A percentile compares a stretch with the other conserved stretches of the same genome.
These are phyloP conservation scores for Zizania palustris DNA, from an alignment of 202 grass and related monocot genomes.

Conservation along the genomic window DNA sequence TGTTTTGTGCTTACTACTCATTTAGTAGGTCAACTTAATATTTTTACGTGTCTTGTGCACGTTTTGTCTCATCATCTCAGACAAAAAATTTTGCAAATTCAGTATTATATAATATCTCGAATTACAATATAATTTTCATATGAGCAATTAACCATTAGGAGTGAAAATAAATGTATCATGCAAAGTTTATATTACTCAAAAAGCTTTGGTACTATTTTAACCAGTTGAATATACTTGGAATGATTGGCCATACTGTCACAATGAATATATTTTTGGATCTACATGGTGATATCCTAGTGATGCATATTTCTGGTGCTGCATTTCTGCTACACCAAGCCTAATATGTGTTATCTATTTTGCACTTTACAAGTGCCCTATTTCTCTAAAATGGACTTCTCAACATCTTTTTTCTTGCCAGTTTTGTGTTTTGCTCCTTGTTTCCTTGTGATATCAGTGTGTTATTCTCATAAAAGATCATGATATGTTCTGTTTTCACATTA, in stretches of 20 bases:
- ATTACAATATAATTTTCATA: not conserved
- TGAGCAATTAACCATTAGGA: slow-evolving; percentile 9
- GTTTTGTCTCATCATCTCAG: not conserved
- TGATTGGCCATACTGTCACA: not conserved
- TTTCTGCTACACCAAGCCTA: slow-evolving; percentile 14
- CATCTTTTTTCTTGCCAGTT: not conserved
- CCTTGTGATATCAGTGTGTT: not conserved
- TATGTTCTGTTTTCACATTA: not conserved
- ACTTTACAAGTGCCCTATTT: not conserved
- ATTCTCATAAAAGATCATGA: slow-evolving; percentile 8
- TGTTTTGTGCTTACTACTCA: slow-evolving; percentile 19
- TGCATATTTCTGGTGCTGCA: slow-evolving; percentile 19
- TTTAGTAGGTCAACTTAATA: slow-evolving; percentile 8
- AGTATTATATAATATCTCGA: not conserved
- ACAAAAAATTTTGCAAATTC: not conserved
- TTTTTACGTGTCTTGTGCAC: slow-evolving; percentile 26
- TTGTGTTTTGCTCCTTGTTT: slow-evolving; percentile 27
- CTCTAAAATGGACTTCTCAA: not conserved
- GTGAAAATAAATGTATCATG: not conserved
- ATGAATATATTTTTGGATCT: slow-evolving; percentile 11
- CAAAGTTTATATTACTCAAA: not conserved
- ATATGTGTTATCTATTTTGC: not conserved
- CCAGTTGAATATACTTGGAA: slow-evolving; percentile 18
- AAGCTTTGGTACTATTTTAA: slow-evolving; percentile 14
- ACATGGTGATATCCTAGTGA: slow-evolving; percentile 8